A percentile compares a stretch with the other conserved stretches of the same genome.
Conservation (phyloP, 2,329 filamentous ascomycete species). For the Hypomyces rosellus region DNA sequence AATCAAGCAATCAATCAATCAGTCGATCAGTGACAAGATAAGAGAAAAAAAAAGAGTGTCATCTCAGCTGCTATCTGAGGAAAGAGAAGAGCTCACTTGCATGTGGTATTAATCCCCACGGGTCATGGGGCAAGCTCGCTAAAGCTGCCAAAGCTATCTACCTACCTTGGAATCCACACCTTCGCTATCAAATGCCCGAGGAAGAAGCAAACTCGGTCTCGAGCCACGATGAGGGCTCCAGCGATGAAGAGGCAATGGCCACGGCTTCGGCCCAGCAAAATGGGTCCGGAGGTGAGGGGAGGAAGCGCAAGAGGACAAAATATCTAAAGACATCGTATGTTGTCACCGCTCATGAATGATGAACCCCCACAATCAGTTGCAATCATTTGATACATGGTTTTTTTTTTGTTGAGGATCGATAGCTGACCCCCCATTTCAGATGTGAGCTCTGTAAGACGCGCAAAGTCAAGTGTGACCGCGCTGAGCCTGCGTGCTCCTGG, state of each 20-base stretch:
- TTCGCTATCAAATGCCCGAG: constrained; percentile 25
- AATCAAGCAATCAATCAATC: too few species aligned
- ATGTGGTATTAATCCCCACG: constrained; percentile 22
- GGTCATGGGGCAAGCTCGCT: constrained; percentile 20
- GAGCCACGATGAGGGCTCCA: constrained; percentile 32
- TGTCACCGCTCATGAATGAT: neutral
- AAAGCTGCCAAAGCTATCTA: constrained; percentile 19
- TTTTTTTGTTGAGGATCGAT: neutral
- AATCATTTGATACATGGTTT: neutral
- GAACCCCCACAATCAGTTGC: neutral
- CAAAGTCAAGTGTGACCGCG: constrained; percentile 45
- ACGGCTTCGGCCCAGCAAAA: constrained; percentile 16
- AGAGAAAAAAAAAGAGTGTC: too few species aligned
- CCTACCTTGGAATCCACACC: constrained; percentile 13
- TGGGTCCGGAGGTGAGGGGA: constrained; percentile 19
- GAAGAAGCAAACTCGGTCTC: constrained; percentile 31
- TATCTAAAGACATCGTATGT: constrained; percentile 39
- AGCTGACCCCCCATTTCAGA: constrained; percentile 18
- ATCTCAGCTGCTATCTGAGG: too few species aligned
- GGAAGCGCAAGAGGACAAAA: constrained; percentile 35
- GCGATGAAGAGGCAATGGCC: constrained; percentile 27
- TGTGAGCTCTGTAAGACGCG: constrained; percentile 40
- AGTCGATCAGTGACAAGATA: too few species aligned
- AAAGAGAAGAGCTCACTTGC: too few species aligned
- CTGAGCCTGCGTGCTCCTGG: constrained; percentile 61